Evolutionary conservation across 2,329 filamentous ascomycete species (phyloP), one percentile per base, ranked within the genome.

Genomic region (Aureobasidium sp.): DNA sequence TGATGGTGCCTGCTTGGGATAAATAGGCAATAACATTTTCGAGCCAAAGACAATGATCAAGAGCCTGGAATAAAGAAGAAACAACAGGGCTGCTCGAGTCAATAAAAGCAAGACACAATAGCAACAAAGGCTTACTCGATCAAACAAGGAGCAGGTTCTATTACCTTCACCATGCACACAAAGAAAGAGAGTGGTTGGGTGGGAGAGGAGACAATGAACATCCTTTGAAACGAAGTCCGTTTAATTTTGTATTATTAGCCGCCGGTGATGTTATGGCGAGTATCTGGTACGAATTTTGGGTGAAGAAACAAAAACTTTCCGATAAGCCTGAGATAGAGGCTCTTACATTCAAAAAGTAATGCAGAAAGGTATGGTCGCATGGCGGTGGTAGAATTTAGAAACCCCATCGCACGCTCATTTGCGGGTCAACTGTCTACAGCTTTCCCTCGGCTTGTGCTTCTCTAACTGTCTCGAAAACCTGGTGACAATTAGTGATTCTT

Each of bases 381-480:
- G 22, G 49, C 20, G 29, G 12, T 59, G 31, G 15, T 29, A 14
- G 37, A 14, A 15, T 8, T 25, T 8, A 47, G 9, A 7, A 47
- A 34, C 14, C 36, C 42, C 20, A 27, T 22, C 42, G 25, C 15
- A 9, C 31, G 8, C n/a, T 42, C 9, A 17, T 29, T 37, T 27
- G 22, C 25, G 17, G 15, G 29, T 37, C 29, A 42, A 12, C 8
- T 17, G 36, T 48, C 52, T 67, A 71, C 44, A 72, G 51, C 63
- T 70, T 77, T 64, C 78, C 78, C 37, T 74, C 73, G n/a, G 74
- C 72, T 64, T 79, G 77, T 36, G 78, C 78, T 66, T 81, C 89
- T 77, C 86, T 91, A 71, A 97, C 93, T 79, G 97, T 92, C 70
- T 97, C 94, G 76, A 97, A 97, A 62, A 97, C 85, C 85, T 88